Conservation (phyloP, 192 early-diverging fungal genomes). For the Ramicandelaber brevisporus region DNA sequence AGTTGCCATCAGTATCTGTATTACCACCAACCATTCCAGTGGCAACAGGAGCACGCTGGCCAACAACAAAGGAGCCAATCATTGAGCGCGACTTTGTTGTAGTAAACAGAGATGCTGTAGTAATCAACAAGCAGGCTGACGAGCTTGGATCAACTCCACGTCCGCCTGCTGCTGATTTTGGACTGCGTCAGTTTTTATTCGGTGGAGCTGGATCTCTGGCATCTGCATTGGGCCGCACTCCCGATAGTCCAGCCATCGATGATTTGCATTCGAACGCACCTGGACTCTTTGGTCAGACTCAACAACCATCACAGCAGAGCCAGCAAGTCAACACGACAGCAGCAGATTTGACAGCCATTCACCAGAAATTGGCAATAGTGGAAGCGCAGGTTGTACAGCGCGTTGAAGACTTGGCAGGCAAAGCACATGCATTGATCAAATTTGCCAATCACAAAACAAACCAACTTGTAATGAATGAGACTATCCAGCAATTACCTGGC, state of each 20-base stretch:
- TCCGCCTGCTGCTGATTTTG: conserved; percentile 12
- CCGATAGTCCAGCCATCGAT: too few species aligned
- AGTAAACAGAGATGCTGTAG: conserved; percentile 37
- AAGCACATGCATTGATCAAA: conserved; percentile 39
- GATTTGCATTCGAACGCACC: too few species aligned
- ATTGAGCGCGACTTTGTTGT: conserved; percentile 48
- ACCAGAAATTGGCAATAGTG: too few species aligned
- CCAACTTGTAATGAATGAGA: too few species aligned
- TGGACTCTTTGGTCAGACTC: too few species aligned
- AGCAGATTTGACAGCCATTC: too few species aligned
- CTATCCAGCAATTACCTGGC: too few species aligned
- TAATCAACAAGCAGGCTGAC: conserved; percentile 52
- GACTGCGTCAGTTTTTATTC: too few species aligned
- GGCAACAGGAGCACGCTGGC: conserved; percentile 3
- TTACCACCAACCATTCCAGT: background rate
- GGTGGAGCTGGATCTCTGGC: too few species aligned
- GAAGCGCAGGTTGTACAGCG: conserved; percentile 25
- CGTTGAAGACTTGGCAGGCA: conserved; percentile 42
- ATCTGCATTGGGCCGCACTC: too few species aligned
- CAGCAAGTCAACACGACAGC: too few species aligned
- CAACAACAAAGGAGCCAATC: conserved; percentile 21
- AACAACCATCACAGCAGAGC: too few species aligned
- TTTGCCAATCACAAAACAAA: conserved; percentile 31
- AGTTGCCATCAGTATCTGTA: conserved; percentile 2
- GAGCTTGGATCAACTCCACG: conserved; percentile 21